phyloP scores from a whole-genome alignment of 2,329 filamentous ascomycete genomes.

The Paecilomyces formosus region DNA sequence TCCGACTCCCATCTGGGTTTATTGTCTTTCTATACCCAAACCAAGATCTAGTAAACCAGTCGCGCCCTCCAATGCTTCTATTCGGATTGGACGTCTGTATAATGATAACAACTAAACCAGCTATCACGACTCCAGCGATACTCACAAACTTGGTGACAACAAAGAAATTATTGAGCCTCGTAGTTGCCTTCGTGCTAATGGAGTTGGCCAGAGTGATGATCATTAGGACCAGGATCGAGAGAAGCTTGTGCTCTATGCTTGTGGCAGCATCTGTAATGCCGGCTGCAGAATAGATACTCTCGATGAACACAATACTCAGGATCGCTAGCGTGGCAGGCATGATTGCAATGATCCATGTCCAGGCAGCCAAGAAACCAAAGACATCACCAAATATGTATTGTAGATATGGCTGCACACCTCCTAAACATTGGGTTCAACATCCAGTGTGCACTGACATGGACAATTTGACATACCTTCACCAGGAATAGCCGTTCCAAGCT shows the following conservation, averaged over 20 bases:
- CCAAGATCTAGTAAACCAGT: neutral
- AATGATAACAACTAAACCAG: neutral
- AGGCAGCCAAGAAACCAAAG: neutral
- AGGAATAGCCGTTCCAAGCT: neutral
- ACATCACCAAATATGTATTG: neutral
- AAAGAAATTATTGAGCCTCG: neutral
- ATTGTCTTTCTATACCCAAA: neutral
- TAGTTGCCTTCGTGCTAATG: neutral
- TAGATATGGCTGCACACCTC: neutral
- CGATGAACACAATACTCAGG: neutral
- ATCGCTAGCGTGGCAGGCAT: neutral
- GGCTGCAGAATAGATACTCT: neutral
- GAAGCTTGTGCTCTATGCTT: neutral
- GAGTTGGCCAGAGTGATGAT: neutral
- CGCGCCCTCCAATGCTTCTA: neutral
- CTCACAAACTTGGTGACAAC: neutral
- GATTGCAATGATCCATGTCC: neutral
- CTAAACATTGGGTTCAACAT: neutral
- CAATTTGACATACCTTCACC: neutral
- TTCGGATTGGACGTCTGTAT: neutral
- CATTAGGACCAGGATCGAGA: neutral
- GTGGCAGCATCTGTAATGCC: neutral
- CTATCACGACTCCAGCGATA: neutral
- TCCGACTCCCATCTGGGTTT: neutral
- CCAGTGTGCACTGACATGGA: neutral